Percentiles rank a stretch among this genome's conserved stretches.
phyloP scores from a whole-genome alignment of 257 asterid genomes.

The Galeopsis tetrahit region DNA sequence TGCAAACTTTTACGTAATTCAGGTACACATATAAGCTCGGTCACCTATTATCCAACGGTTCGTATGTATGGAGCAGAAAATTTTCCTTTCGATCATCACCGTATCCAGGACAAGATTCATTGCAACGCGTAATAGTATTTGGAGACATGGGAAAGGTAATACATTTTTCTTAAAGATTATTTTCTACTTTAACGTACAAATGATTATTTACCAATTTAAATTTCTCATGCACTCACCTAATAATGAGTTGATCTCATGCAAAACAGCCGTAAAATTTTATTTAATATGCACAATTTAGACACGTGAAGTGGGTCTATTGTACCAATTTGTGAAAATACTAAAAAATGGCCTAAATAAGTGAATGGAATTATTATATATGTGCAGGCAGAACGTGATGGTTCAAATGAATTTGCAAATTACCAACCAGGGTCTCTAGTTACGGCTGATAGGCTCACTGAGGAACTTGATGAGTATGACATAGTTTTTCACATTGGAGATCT shows the following conservation, averaged over 20 bases:
- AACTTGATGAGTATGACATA: conserved; percentile 38
- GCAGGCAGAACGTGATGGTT: conserved; percentile 33
- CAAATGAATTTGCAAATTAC: conserved; percentile 30
- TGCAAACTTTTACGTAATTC: conserved; percentile 24
- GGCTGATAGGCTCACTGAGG: conserved; percentile 29
- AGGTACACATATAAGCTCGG: conserved; percentile 67
- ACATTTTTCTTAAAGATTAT: background rate
- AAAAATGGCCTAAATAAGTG: no score
- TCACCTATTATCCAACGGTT: conserved; percentile 49
- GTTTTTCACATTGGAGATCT: conserved; percentile 61
- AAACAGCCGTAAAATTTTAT: no score
- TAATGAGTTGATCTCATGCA: no score
- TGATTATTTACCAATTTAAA: no score
- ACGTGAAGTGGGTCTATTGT: no score
- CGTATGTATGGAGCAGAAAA: conserved; percentile 58
- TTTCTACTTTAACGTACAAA: no score
- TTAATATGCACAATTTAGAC: no score
- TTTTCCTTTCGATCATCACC: conserved; percentile 59
- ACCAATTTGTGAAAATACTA: no score
- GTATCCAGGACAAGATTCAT: conserved; percentile 65
- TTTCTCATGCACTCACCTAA: no score
- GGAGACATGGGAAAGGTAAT: conserved; percentile 60
- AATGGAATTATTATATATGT: background rate
- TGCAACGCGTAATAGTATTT: conserved; percentile 61
- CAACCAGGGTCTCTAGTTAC: conserved; percentile 32